Evolutionary conservation across 2,329 filamentous ascomycete genomes (phyloP).

Genomic region (Herpotrichia juniperi): DNA sequence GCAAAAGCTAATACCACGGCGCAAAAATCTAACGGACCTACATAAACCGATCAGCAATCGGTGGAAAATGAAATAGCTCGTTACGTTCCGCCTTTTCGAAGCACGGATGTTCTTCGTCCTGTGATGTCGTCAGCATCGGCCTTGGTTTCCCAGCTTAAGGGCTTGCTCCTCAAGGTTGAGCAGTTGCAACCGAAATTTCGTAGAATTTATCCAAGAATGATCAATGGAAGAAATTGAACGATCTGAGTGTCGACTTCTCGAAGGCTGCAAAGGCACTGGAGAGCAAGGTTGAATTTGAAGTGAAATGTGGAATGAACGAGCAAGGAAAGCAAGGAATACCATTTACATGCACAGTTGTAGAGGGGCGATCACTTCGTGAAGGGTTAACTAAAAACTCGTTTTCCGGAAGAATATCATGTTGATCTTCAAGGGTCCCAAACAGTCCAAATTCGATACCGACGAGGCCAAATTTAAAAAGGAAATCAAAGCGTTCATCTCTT

Average conservation of each 20-base stretch:
- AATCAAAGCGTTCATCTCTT: too few relatives aligned
- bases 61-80: too few relatives aligned
- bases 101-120: too few relatives aligned
- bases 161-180: slow-evolving; percentile 3
- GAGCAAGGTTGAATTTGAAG: background rate
- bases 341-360: background rate
- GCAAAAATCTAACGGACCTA: too few relatives aligned
- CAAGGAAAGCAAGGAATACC: slow-evolving; percentile 3
- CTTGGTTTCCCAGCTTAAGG: slow-evolving; percentile 3
- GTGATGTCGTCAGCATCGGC: slow-evolving; percentile 1
- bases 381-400: slow-evolving; percentile 1
- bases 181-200: background rate
- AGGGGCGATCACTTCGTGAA: slow-evolving; percentile 5
- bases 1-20: too few relatives aligned
- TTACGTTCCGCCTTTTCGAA: too few relatives aligned
- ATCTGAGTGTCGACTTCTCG: slow-evolving; percentile 1
- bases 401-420: slow-evolving; percentile 4
- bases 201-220: slow-evolving; percentile 4
- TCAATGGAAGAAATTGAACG: slow-evolving; percentile 3
- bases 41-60: too few relatives aligned
- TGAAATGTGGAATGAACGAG: background rate
- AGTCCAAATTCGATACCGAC: slow-evolving; percentile 4
- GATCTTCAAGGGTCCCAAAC: slow-evolving; percentile 5
- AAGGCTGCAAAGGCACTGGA: slow-evolving; percentile 1
- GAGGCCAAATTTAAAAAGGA: slow-evolving; percentile 2